Base-by-base conservation (phyloP, 768 basidiomycete genomes). In the Dioszegia crocea region DNA sequence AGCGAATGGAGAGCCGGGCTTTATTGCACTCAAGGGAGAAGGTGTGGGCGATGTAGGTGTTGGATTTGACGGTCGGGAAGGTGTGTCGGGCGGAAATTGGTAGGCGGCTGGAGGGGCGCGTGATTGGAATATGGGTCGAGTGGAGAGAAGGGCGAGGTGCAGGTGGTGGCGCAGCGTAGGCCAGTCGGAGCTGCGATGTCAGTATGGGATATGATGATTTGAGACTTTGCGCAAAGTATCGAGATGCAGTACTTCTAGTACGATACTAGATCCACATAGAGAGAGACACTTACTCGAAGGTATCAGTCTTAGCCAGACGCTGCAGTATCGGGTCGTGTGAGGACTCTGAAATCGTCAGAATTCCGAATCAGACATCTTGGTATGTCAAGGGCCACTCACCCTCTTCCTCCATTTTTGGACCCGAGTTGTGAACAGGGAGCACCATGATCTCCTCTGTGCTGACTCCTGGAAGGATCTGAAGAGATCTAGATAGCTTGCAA, bases 251-350 rank as follows among this genome's bases (percentile, higher is more conserved):
- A n/a, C n/a, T n/a, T n/a, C n/a, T n/a, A n/a, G n/a, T n/a, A n/a
- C n/a, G n/a, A n/a, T n/a, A n/a, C n/a, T n/a, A n/a, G n/a, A n/a
- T n/a, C n/a, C n/a, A n/a, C n/a, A n/a, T n/a, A n/a, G n/a, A n/a
- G n/a, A n/a, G n/a, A n/a, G n/a, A n/a, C 27, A 56, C 68, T 60
- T 53, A 65, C 69, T 65, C 62, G 45, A 70, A 65, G 1, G 66
- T 70, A 39, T 70, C 67, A 10, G 46, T 65, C 24, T 26, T 47
- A 2, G 64, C 69, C 33, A 70, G 29, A n/a, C 61, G 54, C 29
- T 63, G 45, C 23, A 70, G 38, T 3, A 70, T 41, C 2, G 65
- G 61, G 57, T 67, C 63, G 54, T 56, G 54, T 45, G 54, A 56
- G 29, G n/a, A 4, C 9, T 31, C 54, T 56, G 46, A n/a, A n/a